Percentiles rank a stretch among this genome's conserved stretches.
Evolutionary conservation across 345 rosid species (phyloP).

Genomic region (Aegle marmelos): DNA sequence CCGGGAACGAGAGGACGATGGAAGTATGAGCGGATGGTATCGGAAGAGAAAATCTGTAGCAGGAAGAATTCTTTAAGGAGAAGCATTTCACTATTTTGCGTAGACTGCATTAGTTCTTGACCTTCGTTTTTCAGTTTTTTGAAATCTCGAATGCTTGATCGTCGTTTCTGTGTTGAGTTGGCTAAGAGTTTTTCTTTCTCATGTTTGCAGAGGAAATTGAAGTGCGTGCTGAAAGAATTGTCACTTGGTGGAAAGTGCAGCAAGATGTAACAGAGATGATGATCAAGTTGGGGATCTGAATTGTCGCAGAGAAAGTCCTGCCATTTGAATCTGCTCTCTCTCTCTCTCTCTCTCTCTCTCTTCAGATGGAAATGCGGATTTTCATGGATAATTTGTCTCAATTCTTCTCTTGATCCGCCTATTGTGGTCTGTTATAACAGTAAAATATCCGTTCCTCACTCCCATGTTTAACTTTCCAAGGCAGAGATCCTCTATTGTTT

Average conservation of each 20-base stretch:
- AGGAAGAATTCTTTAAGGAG: not conserved
- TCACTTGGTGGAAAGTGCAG: constrained; percentile 25
- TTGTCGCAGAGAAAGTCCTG: not conserved
- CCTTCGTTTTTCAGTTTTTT: not conserved
- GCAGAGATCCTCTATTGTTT: not conserved
- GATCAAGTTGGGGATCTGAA: not conserved
- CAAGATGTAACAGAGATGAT: not conserved
- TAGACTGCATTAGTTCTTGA: not conserved
- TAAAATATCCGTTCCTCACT: constrained; percentile 6
- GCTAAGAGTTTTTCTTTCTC: not conserved
- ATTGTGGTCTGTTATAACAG: not conserved
- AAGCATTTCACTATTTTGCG: constrained; percentile 16
- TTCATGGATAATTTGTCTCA: not conserved
- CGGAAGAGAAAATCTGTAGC: constrained; percentile 3
- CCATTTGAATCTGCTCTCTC: not conserved
- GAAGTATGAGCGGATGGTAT: constrained; percentile 24
- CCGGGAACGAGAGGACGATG: constrained; percentile 4
- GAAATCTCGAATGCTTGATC: not conserved
- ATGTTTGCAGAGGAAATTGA: constrained; percentile 37
- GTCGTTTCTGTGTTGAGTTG: not conserved
- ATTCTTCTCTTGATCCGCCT: constrained; percentile 2
- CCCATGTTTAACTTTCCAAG: not conserved
- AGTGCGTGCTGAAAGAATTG: constrained; percentile 20
- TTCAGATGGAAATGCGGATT: not conserved
- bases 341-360: not conserved